phyloP scores from a whole-genome alignment of 805 yeast genomes.

The Candida nanaspora region DNA sequence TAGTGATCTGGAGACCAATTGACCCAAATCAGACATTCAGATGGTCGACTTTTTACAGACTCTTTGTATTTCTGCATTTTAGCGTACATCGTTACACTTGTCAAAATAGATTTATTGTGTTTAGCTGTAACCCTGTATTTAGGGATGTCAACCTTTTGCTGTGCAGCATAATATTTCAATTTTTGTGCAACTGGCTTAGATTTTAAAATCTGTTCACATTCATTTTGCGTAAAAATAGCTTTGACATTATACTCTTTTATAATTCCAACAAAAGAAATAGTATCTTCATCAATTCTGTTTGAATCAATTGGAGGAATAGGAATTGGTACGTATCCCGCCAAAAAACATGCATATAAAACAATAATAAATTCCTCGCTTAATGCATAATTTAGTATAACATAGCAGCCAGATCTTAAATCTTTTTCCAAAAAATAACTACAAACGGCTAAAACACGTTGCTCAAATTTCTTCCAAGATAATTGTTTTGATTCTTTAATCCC shows the following conservation, averaged over 20 bases:
- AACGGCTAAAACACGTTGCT: conserved; percentile 66
- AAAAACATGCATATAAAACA: conserved; percentile 79
- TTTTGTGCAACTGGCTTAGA: conserved; percentile 57
- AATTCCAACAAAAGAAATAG: conserved; percentile 55
- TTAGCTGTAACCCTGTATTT: conserved; percentile 64
- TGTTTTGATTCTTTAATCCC: conserved; percentile 43
- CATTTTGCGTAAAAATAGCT: conserved; percentile 72
- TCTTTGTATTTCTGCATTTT: conserved; percentile 30
- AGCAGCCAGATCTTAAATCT: conserved; percentile 57
- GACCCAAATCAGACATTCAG: conserved; percentile 51
- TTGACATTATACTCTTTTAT: conserved; percentile 64
- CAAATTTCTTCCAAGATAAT: conserved; percentile 77
- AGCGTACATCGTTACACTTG: conserved; percentile 29
- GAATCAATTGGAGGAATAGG: conserved; percentile 66
- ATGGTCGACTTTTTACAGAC: conserved; percentile 24
- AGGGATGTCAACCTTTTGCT: conserved; percentile 28
- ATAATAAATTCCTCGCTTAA: conserved; percentile 81
- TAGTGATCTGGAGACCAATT: conserved; percentile 68
- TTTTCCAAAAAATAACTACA: conserved; percentile 65
- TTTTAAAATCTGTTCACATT: conserved; percentile 62
- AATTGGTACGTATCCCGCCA: conserved; percentile 71
- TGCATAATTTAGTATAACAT: conserved; percentile 76
- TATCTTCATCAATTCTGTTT: conserved; percentile 61
- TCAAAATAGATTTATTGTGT: conserved; percentile 31
- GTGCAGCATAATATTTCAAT: conserved; percentile 36